Evolutionary conservation across 2,329 filamentous ascomycete genomes (phyloP), one percentile per base, ranked within the genome.

Genomic region (Monilinia fructicola): DNA sequence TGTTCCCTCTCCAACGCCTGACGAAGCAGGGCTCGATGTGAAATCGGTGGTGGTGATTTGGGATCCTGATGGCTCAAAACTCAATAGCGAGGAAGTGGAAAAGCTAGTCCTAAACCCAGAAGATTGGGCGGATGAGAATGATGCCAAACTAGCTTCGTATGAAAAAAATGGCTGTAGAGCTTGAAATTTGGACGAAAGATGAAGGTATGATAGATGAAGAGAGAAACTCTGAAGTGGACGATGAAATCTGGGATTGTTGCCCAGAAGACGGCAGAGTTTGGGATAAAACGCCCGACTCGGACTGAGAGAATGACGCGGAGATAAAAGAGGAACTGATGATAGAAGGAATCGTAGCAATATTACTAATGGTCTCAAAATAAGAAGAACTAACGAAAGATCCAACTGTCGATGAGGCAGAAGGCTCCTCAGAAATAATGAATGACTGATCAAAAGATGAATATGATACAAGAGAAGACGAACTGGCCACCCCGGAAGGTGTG

Each of bases 381-480:
- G 56, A 60, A 60, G 44, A 35, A 16, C 21, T 16, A 18, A 11
- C n/a, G 28, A 60, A 60, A 16, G 46, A 61, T 7, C 28, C 16
- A 10, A 18, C 28, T 12, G 58, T 26, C 16, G 31, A 38, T 10
- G n/a, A 50, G n/a, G 44, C 31, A 7, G n/a, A 4, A 26, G 58
- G 11, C 26, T 2, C 44, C 35, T 40, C 21, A 2, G 44, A 26
- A 38, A 28, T 50, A 50, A 40, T 23, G n/a, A 38, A 18, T 48
- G 62, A 44, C 42, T 38, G 21, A 18, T 38, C 46, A 38, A 26
- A 44, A 26, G 38, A 60, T 35, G 35, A 60, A 60, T 18, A 65
- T 38, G 48, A 42, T 31, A 40, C 23, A 35, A 44, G 16, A 42
- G 21, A 66, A 61, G 40, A 61, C 56, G 64, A 61, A 61, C 54